Base-by-base conservation (phyloP, 2,329 filamentous ascomycete genomes). In the Xylariaceae sp. region DNA sequence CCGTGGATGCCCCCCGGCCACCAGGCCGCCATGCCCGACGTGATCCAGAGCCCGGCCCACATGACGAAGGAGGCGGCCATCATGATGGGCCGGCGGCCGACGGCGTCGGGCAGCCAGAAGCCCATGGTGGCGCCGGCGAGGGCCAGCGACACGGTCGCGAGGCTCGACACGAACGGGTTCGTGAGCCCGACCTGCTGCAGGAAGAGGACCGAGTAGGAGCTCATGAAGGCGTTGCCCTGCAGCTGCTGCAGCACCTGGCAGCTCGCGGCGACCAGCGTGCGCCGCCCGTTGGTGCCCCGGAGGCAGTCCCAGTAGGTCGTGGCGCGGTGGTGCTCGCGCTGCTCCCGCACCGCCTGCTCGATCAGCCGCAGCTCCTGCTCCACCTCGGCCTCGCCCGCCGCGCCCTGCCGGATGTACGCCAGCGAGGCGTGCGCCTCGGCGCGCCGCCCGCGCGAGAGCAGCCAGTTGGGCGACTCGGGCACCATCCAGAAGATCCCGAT, bases 171-270 rank as follows among this genome's bases (percentile, higher is more conserved):
- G 12, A 26, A 14, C 6, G 24, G 7, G 5, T 26, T 12, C 7
- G 5, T 5, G 21, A 46, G 34, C 1, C 48, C 47, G 14, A 47
- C 33, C 29, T 42, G 38, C 17, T 44, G 29, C 25, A 52, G 30
- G 36, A 52, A 52, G 22, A 43, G 35, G 16, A 49, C 44, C n/a
- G 44, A 23, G 31, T 47, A 49, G 7, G 36, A 37, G 13, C 33
- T 33, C 30, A 42, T 40, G 32, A 46, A 49, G 12, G 38, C 38
- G 38, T 36, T 40, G 10, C 46, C 46, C 32, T 49, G 46, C 3
- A 39, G 39, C 29, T 47, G 46, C 32, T 47, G 46, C 1, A 44
- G 33, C 25, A 33, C 39, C 32, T 50, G 46, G 2, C 19, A 36
- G 26, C 33, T 29, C 23, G 17, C 34, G 6, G 44, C 41, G 13